Conservation (phyloP, 805 yeast species). For the Zygosaccharomyces pseudorouxii region DNA sequence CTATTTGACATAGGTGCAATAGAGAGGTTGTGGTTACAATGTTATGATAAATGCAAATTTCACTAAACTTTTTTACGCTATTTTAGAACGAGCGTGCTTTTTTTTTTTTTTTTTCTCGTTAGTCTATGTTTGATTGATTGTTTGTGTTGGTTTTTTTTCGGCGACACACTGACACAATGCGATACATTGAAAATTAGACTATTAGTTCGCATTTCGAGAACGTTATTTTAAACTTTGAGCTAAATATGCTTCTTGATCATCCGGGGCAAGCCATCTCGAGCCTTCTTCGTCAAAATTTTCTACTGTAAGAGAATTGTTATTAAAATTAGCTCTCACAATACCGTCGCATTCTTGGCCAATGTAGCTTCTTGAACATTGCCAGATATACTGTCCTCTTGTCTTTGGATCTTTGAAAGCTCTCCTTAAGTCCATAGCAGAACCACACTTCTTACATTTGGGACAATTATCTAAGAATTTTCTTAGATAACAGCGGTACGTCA, state of each 20-base stretch:
- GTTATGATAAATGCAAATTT: background rate
- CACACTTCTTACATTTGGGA: conserved; percentile 44
- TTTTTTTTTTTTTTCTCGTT: background rate
- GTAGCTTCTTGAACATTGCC: conserved; percentile 56
- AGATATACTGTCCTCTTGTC: conserved; percentile 54
- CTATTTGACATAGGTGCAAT: background rate
- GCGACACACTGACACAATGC: conserved; percentile 1
- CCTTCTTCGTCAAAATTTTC: conserved; percentile 30
- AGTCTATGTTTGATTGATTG: too few relatives aligned
- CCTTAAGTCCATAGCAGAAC: conserved; percentile 47
- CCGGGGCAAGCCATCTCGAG: conserved; percentile 45
- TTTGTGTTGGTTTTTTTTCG: background rate
- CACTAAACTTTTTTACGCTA: background rate
- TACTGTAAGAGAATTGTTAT: conserved; percentile 34
- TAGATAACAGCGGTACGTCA: conserved; percentile 60
- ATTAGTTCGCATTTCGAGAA: background rate
- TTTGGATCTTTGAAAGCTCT: conserved; percentile 46
- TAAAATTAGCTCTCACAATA: conserved; percentile 49
- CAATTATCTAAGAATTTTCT: conserved; percentile 24
- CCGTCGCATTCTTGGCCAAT: conserved; percentile 43
- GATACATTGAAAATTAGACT: background rate
- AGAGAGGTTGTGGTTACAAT: background rate
- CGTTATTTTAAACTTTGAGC: background rate
- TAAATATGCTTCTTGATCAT: conserved; percentile 37
- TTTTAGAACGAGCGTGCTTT: background rate